Evolutionary conservation across 176 grass and related monocot species (phyloP).

Genomic region (Paspalum notatum): DNA sequence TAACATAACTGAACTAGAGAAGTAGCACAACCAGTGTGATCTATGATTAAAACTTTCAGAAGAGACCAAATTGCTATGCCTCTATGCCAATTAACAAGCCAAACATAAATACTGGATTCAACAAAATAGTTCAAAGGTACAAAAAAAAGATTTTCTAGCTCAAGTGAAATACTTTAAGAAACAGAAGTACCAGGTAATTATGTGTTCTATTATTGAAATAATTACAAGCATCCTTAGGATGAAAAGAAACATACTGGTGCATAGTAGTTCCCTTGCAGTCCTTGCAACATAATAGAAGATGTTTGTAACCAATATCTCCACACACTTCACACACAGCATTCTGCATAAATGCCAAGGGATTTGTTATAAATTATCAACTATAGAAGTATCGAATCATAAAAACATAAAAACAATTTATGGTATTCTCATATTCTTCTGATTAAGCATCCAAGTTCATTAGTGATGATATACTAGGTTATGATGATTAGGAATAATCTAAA

Average conservation of each 20-base stretch:
- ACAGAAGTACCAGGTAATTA: slow-evolving; percentile 9
- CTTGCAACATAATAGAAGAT: slow-evolving; percentile 40
- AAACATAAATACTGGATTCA: slow-evolving; percentile 18
- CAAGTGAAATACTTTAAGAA: background rate
- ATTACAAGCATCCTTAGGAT: background rate
- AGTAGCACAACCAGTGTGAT: background rate
- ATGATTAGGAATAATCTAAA: background rate
- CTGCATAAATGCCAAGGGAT: slow-evolving; percentile 33
- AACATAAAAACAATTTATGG: background rate
- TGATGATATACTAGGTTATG: background rate
- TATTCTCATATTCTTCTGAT: background rate
- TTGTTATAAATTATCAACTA: background rate
- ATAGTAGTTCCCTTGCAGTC: slow-evolving; percentile 7
- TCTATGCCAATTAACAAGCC: background rate
- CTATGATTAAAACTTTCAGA: background rate
- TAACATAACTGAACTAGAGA: background rate
- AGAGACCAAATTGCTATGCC: background rate
- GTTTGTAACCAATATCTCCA: slow-evolving; percentile 35
- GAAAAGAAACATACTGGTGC: slow-evolving; percentile 47
- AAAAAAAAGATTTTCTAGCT: background rate
- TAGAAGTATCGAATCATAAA: background rate
- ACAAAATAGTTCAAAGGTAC: slow-evolving; percentile 23
- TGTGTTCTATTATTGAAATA: background rate
- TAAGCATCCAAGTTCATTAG: background rate
- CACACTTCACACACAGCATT: slow-evolving; percentile 37